phyloP scores from a whole-genome alignment of 176 grass and related monocot genomes.

The Eragrostis nindensis region DNA sequence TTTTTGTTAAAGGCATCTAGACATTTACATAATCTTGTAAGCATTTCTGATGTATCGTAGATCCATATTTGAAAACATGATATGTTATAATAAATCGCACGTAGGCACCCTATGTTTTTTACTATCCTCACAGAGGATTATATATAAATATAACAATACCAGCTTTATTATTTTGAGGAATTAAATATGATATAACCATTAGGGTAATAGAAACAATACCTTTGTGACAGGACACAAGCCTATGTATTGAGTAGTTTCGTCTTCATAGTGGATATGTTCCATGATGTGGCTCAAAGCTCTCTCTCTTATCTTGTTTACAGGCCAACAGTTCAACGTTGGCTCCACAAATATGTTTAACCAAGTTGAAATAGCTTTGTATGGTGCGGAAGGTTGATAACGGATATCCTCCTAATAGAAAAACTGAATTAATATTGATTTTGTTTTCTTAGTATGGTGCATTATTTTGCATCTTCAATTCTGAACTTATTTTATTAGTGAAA shows the following conservation, averaged over 20 bases:
- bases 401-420: constrained; percentile 49
- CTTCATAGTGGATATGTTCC: constrained; percentile 66
- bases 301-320: constrained; percentile 47
- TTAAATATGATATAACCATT: neutral
- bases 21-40: no score
- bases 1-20: no score
- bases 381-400: constrained; percentile 38
- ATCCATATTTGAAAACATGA: no score
- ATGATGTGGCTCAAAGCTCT: constrained; percentile 44
- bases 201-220: constrained; percentile 2
- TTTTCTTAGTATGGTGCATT: no score
- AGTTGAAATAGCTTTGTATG: constrained; percentile 43
- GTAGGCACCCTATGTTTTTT: no score
- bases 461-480: no score
- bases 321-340: constrained; percentile 49
- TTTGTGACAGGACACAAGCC: constrained; percentile 57
- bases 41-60: no score
- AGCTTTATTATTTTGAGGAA: neutral
- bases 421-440: neutral
- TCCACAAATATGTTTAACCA: constrained; percentile 53
- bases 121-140: no score
- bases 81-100: no score
- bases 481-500: no score
- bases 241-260: constrained; percentile 57
- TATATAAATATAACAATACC: no score